These are phyloP conservation scores for Cladobotryum protrusum DNA, from an alignment of 2,329 filamentous ascomycete genomes.

Conservation along the genomic window DNA sequence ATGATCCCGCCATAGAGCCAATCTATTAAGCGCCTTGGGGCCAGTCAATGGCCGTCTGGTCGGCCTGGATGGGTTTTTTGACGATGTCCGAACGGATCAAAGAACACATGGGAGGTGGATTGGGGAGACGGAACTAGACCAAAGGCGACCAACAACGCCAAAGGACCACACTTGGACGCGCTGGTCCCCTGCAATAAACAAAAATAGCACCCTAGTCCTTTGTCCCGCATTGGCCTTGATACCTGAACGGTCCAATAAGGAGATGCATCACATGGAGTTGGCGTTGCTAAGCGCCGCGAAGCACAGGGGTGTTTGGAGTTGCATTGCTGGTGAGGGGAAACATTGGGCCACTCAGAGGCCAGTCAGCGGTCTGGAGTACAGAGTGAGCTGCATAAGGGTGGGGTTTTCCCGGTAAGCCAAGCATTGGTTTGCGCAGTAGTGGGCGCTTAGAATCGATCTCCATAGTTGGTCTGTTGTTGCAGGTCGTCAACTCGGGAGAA, in stretches of 20 bases:
- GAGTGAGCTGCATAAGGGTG: constrained; percentile 5
- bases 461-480: too few species aligned
- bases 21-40: constrained; percentile 12
- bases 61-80: background rate
- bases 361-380: background rate
- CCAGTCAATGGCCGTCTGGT: constrained; percentile 6
- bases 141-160: background rate
- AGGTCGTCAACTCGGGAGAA: background rate
- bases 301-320: constrained; percentile 2
- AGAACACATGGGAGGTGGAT: constrained; percentile 3
- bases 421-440: constrained; percentile 6
- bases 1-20: constrained; percentile 9
- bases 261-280: constrained; percentile 11
- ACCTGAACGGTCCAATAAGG: constrained; percentile 4
- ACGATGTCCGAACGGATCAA: constrained; percentile 1
- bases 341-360: constrained; percentile 4
- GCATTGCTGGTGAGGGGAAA: constrained; percentile 7
- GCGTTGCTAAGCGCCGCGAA: constrained; percentile 6
- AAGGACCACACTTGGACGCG: too few species aligned
- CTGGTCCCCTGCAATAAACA: background rate
- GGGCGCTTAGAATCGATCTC: constrained; percentile 7
- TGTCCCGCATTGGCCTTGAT: constrained; percentile 1
- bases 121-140: background rate
- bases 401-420: constrained; percentile 3
- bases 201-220: constrained; percentile 8